Evolutionary conservation across 495 filamentous ascomycete genomes (phyloP).

Genomic region (Astrocystis sublimbata): DNA sequence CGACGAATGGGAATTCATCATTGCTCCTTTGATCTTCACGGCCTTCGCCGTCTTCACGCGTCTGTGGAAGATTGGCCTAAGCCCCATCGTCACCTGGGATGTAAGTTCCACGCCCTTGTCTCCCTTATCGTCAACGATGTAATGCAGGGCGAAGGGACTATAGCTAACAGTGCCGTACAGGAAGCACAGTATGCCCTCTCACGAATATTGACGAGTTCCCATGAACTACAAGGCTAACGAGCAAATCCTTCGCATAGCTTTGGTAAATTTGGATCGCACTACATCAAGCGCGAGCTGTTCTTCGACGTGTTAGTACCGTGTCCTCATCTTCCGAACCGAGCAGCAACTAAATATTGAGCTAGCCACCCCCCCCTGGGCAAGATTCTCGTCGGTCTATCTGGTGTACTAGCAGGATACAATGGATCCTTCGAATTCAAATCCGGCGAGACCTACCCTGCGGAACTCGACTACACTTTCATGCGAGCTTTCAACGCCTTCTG

Average conservation of each 20-base stretch:
- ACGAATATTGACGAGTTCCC: slow-evolving; percentile 10
- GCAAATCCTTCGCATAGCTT: slow-evolving; percentile 60
- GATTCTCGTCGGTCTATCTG: slow-evolving; percentile 95
- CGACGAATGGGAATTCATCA: slow-evolving; percentile 79
- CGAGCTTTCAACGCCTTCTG: slow-evolving; percentile 95
- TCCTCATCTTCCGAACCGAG: background rate
- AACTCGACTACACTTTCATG: slow-evolving; percentile 98
- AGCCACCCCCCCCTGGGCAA: slow-evolving; percentile 90
- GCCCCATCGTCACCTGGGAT: slow-evolving; percentile 97
- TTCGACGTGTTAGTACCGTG: slow-evolving; percentile 73
- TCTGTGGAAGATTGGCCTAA: slow-evolving; percentile 92
- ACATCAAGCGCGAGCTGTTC: slow-evolving; percentile 98
- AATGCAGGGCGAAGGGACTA: background rate
- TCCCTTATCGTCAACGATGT: background rate
- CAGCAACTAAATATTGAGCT: slow-evolving; percentile 12
- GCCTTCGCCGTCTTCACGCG: slow-evolving; percentile 88
- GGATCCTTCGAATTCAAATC: slow-evolving; percentile 99
- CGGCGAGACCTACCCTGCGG: slow-evolving; percentile 88
- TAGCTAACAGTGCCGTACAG: slow-evolving; percentile 27
- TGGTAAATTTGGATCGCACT: slow-evolving; percentile 98
- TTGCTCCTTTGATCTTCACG: slow-evolving; percentile 88
- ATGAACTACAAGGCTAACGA: slow-evolving; percentile 30
- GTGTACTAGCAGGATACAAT: slow-evolving; percentile 96
- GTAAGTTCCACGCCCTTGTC: slow-evolving; percentile 54
- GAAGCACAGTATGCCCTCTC: slow-evolving; percentile 34